Evolutionary conservation across 2,329 filamentous ascomycete genomes (phyloP).

Genomic region (Fusarium beomiforme): DNA sequence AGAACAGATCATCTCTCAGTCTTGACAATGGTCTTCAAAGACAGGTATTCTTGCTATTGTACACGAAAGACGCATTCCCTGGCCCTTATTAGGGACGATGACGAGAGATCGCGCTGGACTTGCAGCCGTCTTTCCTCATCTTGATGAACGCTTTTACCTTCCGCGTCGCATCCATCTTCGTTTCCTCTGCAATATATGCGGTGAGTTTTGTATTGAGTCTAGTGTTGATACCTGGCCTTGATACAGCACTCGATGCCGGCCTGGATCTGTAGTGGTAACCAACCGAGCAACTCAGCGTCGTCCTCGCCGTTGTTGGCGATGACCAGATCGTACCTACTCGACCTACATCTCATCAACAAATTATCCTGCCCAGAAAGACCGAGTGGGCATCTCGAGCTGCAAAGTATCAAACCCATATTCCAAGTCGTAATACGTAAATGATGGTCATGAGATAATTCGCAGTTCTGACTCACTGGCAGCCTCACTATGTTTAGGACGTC

Average conservation of each 20-base stretch:
- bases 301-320: background rate
- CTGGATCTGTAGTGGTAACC: background rate
- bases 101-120: background rate
- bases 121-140: background rate
- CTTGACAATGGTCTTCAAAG: background rate
- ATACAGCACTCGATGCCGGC: background rate
- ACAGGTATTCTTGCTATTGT: background rate
- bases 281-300: background rate
- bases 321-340: background rate
- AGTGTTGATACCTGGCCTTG: background rate
- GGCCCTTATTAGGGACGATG: background rate
- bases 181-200: background rate
- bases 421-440: background rate
- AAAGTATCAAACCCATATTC: background rate
- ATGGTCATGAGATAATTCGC: background rate
- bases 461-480: too few species aligned
- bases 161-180: background rate
- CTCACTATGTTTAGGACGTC: background rate
- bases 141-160: background rate
- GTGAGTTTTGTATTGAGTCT: background rate
- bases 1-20: background rate
- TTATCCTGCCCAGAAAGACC: background rate
- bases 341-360: background rate
- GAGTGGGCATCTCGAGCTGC: background rate
- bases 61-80: background rate